Conservation (phyloP, 352 stramenopile genomes). For the Plasmopara muralis region DNA sequence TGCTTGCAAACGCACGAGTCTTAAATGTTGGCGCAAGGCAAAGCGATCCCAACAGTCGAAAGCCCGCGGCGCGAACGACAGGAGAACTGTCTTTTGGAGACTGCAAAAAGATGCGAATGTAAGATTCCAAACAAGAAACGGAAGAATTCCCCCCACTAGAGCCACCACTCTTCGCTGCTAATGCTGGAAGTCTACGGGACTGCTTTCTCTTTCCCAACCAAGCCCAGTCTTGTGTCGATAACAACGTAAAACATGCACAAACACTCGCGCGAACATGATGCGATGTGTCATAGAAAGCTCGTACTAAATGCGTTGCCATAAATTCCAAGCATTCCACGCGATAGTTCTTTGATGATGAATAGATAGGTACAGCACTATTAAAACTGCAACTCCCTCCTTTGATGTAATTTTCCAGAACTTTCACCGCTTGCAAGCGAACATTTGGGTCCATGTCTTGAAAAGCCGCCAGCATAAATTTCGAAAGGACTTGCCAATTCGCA, state of each 20-base stretch:
- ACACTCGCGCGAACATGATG: conserved; percentile 83
- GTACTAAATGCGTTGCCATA: conserved; percentile 70
- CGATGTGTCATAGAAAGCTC: conserved; percentile 78
- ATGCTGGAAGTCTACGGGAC: conserved; percentile 24
- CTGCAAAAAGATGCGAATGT: conserved; percentile 68
- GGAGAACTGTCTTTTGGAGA: conserved; percentile 73
- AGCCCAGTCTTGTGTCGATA: conserved; percentile 61
- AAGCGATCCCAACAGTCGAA: conserved; percentile 69
- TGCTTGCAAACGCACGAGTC: conserved; percentile 54
- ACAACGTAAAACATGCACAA: conserved; percentile 80
- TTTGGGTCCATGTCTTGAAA: conserved; percentile 84
- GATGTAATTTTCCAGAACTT: conserved; percentile 86
- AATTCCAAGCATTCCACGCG: conserved; percentile 64
- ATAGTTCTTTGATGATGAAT: neutral
- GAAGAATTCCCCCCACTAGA: conserved; percentile 18
- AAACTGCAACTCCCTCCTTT: conserved; percentile 43
- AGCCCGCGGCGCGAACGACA: conserved; percentile 71
- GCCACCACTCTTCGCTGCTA: conserved; percentile 31
- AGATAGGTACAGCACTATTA: conserved; percentile 2
- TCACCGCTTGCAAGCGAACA: conserved; percentile 79
- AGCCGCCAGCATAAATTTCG: conserved; percentile 71
- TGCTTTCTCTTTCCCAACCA: conserved; percentile 43
- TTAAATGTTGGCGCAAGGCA: conserved; percentile 74
- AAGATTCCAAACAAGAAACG: conserved; percentile 50
- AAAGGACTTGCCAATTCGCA: conserved; percentile 52